phyloP scores from a whole-genome alignment of 1,139 yeast species.

The Fermentozyma sake region DNA sequence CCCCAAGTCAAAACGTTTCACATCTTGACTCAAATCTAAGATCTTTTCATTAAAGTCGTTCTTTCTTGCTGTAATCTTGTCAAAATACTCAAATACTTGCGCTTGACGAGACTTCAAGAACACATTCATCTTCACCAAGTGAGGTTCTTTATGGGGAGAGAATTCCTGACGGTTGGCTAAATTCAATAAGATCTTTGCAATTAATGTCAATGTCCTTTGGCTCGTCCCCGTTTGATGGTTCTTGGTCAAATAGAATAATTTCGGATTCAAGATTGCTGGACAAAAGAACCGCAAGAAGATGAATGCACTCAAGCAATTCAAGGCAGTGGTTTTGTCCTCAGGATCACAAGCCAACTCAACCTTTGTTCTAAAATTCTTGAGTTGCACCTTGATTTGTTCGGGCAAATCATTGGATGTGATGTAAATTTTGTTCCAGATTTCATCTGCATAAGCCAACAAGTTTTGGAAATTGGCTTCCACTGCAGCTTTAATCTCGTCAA shows the following conservation, averaged over 20 bases:
- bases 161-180: constrained; percentile 74
- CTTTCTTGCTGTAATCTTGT: constrained; percentile 65
- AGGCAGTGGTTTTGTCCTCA: constrained; percentile 47
- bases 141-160: constrained; percentile 76
- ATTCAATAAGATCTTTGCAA: constrained; percentile 79
- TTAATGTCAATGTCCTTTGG: constrained; percentile 72
- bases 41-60: constrained; percentile 60
- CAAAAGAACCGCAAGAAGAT: constrained; percentile 82
- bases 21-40: constrained; percentile 54
- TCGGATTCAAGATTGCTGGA: constrained; percentile 89
- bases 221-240: constrained; percentile 66
- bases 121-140: constrained; percentile 63
- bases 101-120: constrained; percentile 57
- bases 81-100: constrained; percentile 65
- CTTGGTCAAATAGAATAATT: constrained; percentile 67
- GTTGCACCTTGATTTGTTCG: constrained; percentile 54
- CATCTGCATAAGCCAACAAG: constrained; percentile 52
- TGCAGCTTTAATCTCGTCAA: constrained; percentile 23
- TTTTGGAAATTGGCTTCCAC: constrained; percentile 50
- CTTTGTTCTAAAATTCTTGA: constrained; percentile 54
- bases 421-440: constrained; percentile 70
- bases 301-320: constrained; percentile 78
- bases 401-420: constrained; percentile 77
- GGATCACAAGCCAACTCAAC: constrained; percentile 62
- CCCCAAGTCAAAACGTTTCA: constrained; percentile 48